Conservation (phyloP, 441 rosid species). For the Corymbia calophylla region DNA sequence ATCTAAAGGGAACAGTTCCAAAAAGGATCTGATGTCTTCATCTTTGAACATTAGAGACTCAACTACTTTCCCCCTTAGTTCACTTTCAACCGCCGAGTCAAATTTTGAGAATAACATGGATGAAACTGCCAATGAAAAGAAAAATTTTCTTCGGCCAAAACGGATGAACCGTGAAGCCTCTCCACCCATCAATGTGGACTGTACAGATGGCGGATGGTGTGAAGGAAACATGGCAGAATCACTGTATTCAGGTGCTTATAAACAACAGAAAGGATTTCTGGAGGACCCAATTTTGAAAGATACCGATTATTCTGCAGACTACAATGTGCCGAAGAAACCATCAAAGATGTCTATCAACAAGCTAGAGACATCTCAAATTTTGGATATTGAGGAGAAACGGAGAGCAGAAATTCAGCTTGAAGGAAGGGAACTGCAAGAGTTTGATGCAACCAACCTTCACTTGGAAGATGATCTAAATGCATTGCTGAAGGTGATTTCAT, state of each 20-base stretch:
- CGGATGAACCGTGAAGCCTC: conserved; percentile 31
- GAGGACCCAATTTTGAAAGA: conserved; percentile 18
- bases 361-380: conserved; percentile 17
- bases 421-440: conserved; percentile 9
- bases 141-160: conserved; percentile 34
- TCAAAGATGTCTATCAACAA: conserved; percentile 16
- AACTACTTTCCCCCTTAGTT: conserved; percentile 37
- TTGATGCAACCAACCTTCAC: conserved; percentile 20
- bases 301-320: conserved; percentile 29
- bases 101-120: neutral
- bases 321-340: conserved; percentile 31
- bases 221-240: conserved; percentile 22
- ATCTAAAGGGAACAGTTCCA: conserved; percentile 80
- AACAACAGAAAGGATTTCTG: conserved; percentile 16
- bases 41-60: conserved; percentile 75
- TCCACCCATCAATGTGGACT: conserved; percentile 17
- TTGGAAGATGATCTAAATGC: conserved; percentile 59
- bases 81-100: neutral
- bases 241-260: conserved; percentile 12
- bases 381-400: conserved; percentile 19
- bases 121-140: conserved; percentile 27
- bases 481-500: conserved; percentile 43
- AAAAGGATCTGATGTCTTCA: conserved; percentile 77
- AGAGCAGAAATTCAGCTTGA: conserved; percentile 12
- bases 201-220: conserved; percentile 26